Evolutionary conservation across 768 basidiomycete species (phyloP).

Genomic region (Thelephora ganbajun): DNA sequence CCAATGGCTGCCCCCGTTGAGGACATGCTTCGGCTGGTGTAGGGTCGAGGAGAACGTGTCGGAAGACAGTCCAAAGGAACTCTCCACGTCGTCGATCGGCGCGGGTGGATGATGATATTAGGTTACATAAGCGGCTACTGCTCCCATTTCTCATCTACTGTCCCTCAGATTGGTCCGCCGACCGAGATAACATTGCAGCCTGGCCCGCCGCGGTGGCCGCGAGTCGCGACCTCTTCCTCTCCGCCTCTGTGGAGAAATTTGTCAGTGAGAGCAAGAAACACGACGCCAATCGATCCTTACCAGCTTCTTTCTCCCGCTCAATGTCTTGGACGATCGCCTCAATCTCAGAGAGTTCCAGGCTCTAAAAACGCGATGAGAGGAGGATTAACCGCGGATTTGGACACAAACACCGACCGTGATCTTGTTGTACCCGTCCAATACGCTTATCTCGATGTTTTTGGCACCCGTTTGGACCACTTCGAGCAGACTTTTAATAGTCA

Average conservation of each 20-base stretch:
- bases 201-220: slow-evolving; percentile 88
- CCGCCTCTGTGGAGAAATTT: slow-evolving; percentile 53
- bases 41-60: too few species aligned
- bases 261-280: slow-evolving; percentile 2
- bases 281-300: slow-evolving; percentile 19
- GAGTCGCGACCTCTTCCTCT: slow-evolving; percentile 79
- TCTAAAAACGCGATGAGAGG: slow-evolving; percentile 29
- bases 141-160: slow-evolving; percentile 13
- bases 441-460: slow-evolving; percentile 97
- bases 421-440: slow-evolving; percentile 93
- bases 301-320: slow-evolving; percentile 94
- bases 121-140: too few species aligned
- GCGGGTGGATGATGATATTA: too few species aligned
- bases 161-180: slow-evolving; percentile 22
- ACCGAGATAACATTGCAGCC: slow-evolving; percentile 69
- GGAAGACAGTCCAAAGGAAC: too few species aligned
- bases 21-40: too few species aligned
- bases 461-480: slow-evolving; percentile 99
- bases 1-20: neutral
- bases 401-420: slow-evolving; percentile 56
- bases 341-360: slow-evolving; percentile 75
- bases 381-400: neutral
- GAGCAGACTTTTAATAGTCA: slow-evolving; percentile 88
- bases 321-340: slow-evolving; percentile 87
- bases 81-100: too few species aligned